Percentiles rank a stretch among this genome's conserved stretches.
Evolutionary conservation across 2,329 filamentous ascomycete genomes (phyloP).

Genomic region (Helotiales sp.): DNA sequence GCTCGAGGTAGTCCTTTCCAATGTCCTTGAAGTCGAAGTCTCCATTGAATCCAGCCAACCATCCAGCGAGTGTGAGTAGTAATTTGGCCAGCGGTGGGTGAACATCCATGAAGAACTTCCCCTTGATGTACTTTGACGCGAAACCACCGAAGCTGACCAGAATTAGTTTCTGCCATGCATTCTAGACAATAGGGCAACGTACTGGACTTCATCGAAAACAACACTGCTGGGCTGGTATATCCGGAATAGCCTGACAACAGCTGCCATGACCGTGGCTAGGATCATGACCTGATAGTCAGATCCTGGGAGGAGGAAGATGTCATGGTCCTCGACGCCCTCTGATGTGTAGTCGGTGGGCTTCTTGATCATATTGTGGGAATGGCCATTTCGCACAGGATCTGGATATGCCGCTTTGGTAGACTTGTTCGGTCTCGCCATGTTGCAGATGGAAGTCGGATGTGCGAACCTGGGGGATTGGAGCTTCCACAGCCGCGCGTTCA

Average conservation of each 20-base stretch:
- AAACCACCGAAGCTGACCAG: constrained; percentile 85
- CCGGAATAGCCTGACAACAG: constrained; percentile 83
- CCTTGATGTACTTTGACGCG: constrained; percentile 98
- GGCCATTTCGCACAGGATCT: constrained; percentile 18
- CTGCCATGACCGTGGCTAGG: constrained; percentile 71
- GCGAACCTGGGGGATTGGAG: constrained; percentile 20
- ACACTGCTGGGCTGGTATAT: constrained; percentile 97
- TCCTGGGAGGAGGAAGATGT: constrained; percentile 82
- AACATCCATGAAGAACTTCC: constrained; percentile 99
- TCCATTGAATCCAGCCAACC: constrained; percentile 91
- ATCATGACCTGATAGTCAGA: constrained; percentile 81
- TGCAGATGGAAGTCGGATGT: constrained; percentile 5
- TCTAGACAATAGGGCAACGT: constrained; percentile 44
- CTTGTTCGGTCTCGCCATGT: constrained; percentile 31
- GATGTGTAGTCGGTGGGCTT: constrained; percentile 64
- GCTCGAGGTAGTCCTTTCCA: constrained; percentile 96
- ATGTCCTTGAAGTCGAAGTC: constrained; percentile 99
- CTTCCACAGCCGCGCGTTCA: constrained; percentile 21
- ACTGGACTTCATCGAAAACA: constrained; percentile 99
- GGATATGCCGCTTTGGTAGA: constrained; percentile 14
- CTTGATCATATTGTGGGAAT: constrained; percentile 17
- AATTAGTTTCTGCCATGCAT: constrained; percentile 18
- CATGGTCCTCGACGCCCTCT: constrained; percentile 81
- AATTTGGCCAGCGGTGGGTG: constrained; percentile 96
- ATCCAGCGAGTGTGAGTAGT: constrained; percentile 92